Evolutionary conservation across 163 green algal species (phyloP).

Genomic region (Prototheca wickerhamii): DNA sequence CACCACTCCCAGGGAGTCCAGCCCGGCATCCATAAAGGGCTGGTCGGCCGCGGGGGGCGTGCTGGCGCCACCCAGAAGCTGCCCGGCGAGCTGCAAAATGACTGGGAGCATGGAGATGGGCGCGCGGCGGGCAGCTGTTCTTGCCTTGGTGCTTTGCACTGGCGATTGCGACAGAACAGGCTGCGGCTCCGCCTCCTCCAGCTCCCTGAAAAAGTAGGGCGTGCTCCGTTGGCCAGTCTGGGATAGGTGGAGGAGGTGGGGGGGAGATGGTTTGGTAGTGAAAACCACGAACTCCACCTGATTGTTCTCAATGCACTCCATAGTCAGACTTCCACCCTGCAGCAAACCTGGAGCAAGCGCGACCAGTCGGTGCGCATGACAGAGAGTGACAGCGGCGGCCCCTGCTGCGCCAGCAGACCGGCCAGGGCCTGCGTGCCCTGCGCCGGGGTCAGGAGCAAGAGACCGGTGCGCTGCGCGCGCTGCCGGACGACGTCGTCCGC

Average conservation of each 20-base stretch:
- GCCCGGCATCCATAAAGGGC: conserved; percentile 54
- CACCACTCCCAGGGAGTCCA: conserved; percentile 58
- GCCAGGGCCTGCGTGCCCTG: conserved; percentile 24
- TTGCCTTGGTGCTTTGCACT: background rate
- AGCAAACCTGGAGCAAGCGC: conserved; percentile 25
- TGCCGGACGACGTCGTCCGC: background rate
- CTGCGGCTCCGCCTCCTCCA: background rate
- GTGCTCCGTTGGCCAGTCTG: no score
- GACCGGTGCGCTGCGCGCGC: conserved; percentile 5
- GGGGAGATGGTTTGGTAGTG: no score
- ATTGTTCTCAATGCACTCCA: background rate
- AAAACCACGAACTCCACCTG: background rate
- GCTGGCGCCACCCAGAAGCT: conserved; percentile 2
- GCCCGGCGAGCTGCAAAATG: background rate
- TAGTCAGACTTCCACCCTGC: no score
- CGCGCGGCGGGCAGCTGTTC: background rate
- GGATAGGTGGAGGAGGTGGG: no score
- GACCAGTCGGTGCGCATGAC: conserved; percentile 46
- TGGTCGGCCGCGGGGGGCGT: conserved; percentile 4
- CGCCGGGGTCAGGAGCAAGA: conserved; percentile 15
- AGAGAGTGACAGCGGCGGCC: conserved; percentile 4
- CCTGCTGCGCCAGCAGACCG: conserved; percentile 3
- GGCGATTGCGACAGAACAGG: background rate
- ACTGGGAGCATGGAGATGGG: background rate
- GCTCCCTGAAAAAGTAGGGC: background rate